phyloP scores from a whole-genome alignment of 192 early-diverging fungal genomes.

The Mortierella claussenii region DNA sequence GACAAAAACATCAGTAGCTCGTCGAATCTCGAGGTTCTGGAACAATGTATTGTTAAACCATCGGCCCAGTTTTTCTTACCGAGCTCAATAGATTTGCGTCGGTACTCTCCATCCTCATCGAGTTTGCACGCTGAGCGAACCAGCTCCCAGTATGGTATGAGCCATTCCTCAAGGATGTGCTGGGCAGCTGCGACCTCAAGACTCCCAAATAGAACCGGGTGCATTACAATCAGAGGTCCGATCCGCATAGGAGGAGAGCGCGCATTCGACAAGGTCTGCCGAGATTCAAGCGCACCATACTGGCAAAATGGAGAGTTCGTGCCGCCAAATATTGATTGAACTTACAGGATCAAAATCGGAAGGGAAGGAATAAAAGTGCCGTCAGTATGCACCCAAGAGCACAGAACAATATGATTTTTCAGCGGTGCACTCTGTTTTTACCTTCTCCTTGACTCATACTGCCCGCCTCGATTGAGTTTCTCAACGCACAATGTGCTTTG shows the following conservation, averaged over 20 bases:
- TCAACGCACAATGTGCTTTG: constrained; percentile 27
- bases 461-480: constrained; percentile 10
- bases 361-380: too few relatives aligned
- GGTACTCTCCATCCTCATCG: constrained; percentile 14
- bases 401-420: too few relatives aligned
- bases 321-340: constrained; percentile 36
- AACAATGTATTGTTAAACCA: not conserved
- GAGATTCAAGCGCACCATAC: constrained; percentile 29
- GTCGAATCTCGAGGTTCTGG: too few relatives aligned
- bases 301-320: constrained; percentile 26
- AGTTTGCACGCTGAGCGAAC: constrained; percentile 18
- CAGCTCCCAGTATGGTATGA: constrained; percentile 34
- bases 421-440: too few relatives aligned
- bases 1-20: too few relatives aligned
- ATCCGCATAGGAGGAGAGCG: constrained; percentile 31
- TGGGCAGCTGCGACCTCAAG: constrained; percentile 2
- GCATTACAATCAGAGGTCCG: constrained; percentile 34
- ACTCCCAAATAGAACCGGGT: constrained; percentile 15
- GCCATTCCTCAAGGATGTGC: constrained; percentile 15
- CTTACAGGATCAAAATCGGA: too few relatives aligned
- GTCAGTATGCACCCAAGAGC: too few relatives aligned
- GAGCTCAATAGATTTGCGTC: constrained; percentile 22
- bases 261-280: not conserved
- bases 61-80: constrained; percentile 10
- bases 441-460: constrained; percentile 11